phyloP scores from a whole-genome alignment of 2,329 filamentous ascomycete species.

The Pestalotiopsis sp. region DNA sequence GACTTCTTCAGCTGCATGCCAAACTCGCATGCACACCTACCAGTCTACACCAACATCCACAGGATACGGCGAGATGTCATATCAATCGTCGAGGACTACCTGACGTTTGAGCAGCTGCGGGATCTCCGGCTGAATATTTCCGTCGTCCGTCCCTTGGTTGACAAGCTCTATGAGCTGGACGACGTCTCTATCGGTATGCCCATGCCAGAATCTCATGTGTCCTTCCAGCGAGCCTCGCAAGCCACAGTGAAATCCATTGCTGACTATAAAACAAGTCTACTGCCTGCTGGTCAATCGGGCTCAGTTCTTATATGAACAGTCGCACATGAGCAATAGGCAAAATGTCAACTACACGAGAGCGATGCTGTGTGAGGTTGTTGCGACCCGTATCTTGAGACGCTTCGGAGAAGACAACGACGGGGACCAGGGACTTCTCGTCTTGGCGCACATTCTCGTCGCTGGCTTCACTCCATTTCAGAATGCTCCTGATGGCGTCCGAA shows the following conservation, averaged over 20 bases:
- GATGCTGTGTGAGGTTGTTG: constrained; percentile 78
- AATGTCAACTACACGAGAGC: constrained; percentile 81
- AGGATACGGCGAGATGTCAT: constrained; percentile 67
- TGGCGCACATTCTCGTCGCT: constrained; percentile 80
- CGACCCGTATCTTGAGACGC: constrained; percentile 74
- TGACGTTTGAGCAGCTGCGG: constrained; percentile 75
- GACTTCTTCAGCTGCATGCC: constrained; percentile 56
- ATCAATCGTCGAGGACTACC: constrained; percentile 63
- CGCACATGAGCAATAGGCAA: constrained; percentile 74
- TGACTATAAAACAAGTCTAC: constrained; percentile 59
- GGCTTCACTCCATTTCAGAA: constrained; percentile 87
- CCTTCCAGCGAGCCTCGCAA: constrained; percentile 15
- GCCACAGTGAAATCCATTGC: not conserved
- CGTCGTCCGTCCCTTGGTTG: constrained; percentile 80
- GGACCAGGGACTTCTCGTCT: constrained; percentile 68
- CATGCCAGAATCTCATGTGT: not conserved
- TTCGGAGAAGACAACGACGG: constrained; percentile 80
- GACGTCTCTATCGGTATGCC: constrained; percentile 74
- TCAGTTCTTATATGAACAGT: constrained; percentile 79
- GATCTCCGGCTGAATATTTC: constrained; percentile 82
- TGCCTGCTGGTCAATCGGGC: constrained; percentile 81
- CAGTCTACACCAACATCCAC: constrained; percentile 80
- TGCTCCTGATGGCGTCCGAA: constrained; percentile 68
- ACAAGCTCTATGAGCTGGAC: constrained; percentile 77
- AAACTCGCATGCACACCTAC: constrained; percentile 64